Evolutionary conservation across 1,139 yeast species (phyloP).

Genomic region (Tardiomyces blankii): DNA sequence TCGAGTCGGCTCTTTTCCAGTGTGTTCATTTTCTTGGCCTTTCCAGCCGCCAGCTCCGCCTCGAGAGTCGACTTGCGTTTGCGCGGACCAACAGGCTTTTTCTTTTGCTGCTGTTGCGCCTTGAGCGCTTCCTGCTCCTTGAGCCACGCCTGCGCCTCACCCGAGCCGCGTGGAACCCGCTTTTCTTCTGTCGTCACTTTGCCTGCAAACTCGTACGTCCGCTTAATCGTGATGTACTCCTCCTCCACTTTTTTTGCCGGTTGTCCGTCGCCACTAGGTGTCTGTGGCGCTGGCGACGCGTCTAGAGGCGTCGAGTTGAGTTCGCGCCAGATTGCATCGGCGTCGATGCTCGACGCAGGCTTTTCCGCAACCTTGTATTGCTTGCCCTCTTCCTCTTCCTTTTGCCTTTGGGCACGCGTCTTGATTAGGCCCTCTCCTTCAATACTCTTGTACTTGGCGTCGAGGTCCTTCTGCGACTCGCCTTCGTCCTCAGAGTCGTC

Average conservation of each 20-base stretch:
- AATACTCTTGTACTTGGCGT: slow-evolving; percentile 31
- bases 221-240: slow-evolving; percentile 55
- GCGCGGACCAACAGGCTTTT: slow-evolving; percentile 14
- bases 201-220: slow-evolving; percentile 87
- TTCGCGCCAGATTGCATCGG: slow-evolving; percentile 44
- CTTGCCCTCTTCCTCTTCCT: slow-evolving; percentile 27
- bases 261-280: slow-evolving; percentile 8
- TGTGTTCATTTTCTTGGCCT: slow-evolving; percentile 69
- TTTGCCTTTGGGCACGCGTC: slow-evolving; percentile 42
- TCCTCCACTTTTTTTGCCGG: slow-evolving; percentile 14
- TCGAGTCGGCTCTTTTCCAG: slow-evolving; percentile 86
- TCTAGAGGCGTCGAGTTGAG: slow-evolving; percentile 23
- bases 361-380: slow-evolving; percentile 10
- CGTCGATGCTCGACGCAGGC: slow-evolving; percentile 29
- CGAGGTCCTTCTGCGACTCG: slow-evolving; percentile 25
- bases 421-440: slow-evolving; percentile 43
- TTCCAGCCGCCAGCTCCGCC: slow-evolving; percentile 51
- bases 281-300: slow-evolving; percentile 2
- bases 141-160: slow-evolving; percentile 6
- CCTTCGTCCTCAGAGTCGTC: slow-evolving; percentile 6
- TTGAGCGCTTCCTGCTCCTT: slow-evolving; percentile 7
- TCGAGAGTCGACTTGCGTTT: slow-evolving; percentile 67
- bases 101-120: slow-evolving; percentile 17
- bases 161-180: slow-evolving; percentile 40
- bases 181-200: slow-evolving; percentile 67